Percentiles rank a stretch among this genome's conserved stretches.
Conservation (phyloP, 1,284 basidiomycete genomes). For the Hortiboletus rubellus region DNA sequence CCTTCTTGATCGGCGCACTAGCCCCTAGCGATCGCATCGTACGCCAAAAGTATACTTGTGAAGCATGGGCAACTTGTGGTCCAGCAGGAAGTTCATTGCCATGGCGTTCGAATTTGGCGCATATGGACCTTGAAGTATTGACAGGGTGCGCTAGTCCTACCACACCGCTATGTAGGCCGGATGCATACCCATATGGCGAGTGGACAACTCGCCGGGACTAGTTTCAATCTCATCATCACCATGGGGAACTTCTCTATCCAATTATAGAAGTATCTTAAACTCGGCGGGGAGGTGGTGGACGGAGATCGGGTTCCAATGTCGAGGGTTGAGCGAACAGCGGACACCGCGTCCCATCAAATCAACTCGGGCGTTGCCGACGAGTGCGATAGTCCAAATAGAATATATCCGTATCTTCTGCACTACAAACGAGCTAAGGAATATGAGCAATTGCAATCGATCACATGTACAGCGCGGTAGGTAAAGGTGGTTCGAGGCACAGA, state of each 20-base stretch:
- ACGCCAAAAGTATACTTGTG: not conserved
- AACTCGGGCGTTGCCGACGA: constrained; percentile 7
- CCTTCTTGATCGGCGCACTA: not conserved
- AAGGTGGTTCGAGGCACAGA: constrained; percentile 22
- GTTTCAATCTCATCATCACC: not conserved
- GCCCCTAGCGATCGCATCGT: not conserved
- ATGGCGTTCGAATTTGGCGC: not conserved
- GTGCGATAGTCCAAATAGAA: not conserved
- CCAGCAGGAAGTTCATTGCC: not conserved
- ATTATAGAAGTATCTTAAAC: not conserved
- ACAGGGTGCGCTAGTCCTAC: not conserved
- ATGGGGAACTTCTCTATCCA: not conserved
- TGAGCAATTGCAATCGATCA: constrained; percentile 27
- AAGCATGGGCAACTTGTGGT: not conserved
- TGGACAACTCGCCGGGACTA: not conserved
- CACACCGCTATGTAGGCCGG: not conserved
- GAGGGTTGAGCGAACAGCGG: not conserved
- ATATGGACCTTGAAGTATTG: not conserved
- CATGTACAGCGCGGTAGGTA: constrained; percentile 31
- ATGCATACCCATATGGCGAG: not conserved
- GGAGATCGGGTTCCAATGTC: not conserved
- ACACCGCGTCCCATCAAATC: no score
- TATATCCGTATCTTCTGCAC: constrained; percentile 22
- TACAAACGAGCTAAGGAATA: constrained; percentile 26
- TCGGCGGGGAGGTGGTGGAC: not conserved